Conservation (phyloP, 2,329 filamentous ascomycete genomes). For the Sclerotinia borealis region DNA sequence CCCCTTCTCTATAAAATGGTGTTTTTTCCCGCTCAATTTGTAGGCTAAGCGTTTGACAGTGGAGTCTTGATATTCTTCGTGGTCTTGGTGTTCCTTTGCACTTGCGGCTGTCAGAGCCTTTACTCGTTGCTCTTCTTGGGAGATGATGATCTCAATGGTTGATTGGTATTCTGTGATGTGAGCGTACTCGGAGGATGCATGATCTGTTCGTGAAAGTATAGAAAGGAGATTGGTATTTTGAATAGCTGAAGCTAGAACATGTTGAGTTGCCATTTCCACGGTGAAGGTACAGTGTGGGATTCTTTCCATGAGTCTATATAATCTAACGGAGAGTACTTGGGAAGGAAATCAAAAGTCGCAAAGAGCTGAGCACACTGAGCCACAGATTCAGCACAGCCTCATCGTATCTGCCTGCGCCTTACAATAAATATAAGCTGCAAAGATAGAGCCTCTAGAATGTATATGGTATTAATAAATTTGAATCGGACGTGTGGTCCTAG, state of each 20-base stretch:
- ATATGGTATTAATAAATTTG: no score
- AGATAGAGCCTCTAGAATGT: no score
- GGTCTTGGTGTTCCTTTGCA: conserved; percentile 42
- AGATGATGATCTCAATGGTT: conserved; percentile 40
- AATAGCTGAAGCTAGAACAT: conserved; percentile 7
- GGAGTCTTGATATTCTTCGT: conserved; percentile 47
- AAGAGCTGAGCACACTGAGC: no score
- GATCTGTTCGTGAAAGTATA: conserved; percentile 43
- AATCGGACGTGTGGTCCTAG: background rate
- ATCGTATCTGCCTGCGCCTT: conserved; percentile 3
- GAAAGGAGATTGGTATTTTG: conserved; percentile 34
- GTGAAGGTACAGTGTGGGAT: background rate
- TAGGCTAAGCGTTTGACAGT: conserved; percentile 46
- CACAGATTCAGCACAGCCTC: conserved; percentile 1
- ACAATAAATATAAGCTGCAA: background rate
- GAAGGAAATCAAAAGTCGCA: background rate
- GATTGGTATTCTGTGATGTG: conserved; percentile 41
- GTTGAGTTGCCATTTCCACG: background rate
- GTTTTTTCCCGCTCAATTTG: conserved; percentile 43
- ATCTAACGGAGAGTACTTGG: background rate
- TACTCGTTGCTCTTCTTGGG: conserved; percentile 35
- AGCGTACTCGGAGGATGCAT: conserved; percentile 40
- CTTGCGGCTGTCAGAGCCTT: conserved; percentile 14
- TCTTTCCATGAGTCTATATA: background rate
- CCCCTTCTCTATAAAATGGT: conserved; percentile 41